These are phyloP conservation scores for Discostella pseudostelligera DNA, from an alignment of 108 stramenopile species.

Conservation along the genomic window DNA sequence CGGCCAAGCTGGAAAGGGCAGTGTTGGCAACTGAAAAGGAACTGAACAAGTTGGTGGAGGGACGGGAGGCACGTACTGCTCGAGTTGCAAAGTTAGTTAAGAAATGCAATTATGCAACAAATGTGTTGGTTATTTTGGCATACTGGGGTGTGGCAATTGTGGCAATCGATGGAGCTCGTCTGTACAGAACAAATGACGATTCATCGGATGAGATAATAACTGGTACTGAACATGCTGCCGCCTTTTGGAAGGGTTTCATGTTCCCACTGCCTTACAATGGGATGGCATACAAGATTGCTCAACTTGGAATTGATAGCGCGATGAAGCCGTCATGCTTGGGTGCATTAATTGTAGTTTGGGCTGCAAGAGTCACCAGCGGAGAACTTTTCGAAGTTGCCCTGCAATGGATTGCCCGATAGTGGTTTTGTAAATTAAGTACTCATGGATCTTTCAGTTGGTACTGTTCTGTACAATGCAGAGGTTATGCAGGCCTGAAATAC, in stretches of 20 bases:
- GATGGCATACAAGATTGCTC: constrained; percentile 59
- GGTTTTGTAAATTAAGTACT: background rate
- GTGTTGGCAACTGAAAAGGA: constrained; percentile 68
- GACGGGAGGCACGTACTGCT: constrained; percentile 38
- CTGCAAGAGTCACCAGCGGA: constrained; percentile 58
- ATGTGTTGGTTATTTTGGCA: constrained; percentile 46
- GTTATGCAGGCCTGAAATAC: too few species aligned
- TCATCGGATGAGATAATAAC: constrained; percentile 36
- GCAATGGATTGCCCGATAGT: constrained; percentile 10
- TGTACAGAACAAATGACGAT: constrained; percentile 15
- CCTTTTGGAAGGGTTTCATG: constrained; percentile 58
- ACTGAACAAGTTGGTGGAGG: constrained; percentile 33
- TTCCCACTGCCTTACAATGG: constrained; percentile 74
- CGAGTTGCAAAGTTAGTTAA: constrained; percentile 39
- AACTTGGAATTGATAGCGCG: constrained; percentile 57
- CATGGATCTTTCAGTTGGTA: too few species aligned
- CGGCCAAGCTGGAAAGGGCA: constrained; percentile 76
- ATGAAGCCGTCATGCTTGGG: constrained; percentile 51
- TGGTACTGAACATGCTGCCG: constrained; percentile 32
- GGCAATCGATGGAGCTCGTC: constrained; percentile 53
- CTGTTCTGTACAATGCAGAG: too few species aligned
- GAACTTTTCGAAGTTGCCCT: constrained; percentile 57
- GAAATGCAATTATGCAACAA: constrained; percentile 39
- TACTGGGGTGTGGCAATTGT: constrained; percentile 77
- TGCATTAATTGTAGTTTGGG: constrained; percentile 75